Base-by-base conservation (phyloP, 208 protist species). In the Phytomonas francai region DNA sequence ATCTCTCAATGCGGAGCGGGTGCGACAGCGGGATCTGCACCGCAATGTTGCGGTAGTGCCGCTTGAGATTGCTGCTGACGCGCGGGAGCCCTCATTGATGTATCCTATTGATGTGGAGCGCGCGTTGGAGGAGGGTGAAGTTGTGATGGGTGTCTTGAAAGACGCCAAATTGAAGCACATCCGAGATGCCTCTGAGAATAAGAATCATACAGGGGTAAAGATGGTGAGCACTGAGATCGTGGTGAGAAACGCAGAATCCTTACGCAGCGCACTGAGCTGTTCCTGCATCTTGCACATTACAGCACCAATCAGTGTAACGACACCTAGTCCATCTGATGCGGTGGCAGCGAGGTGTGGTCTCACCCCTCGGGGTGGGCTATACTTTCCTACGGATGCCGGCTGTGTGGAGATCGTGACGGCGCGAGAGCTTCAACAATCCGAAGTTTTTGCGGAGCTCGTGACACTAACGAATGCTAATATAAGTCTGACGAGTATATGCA, bases 391-490 rank as follows among this genome's bases (percentile, higher is more conserved):
- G 73, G 51, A 59, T 74, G 65, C 39, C 12, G 39, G 39, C 14
- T 12, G 6, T 49, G 31, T 88, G 25, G 79, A 63, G 28, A 61
- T 93, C 39, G 64, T 96, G 54, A 78, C 81, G 61, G 64, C 90
- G 25, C 73, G 72, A 0, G 87, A 96, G 59, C 76, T 96, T 16
- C 73, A 76, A 6, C 85, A 87, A 64, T 85, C 83, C 79, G 84
- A 91, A 69, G 72, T 96, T n/a, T 87, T 85, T 49, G 84, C 91
- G 51, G 91, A 96, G 73, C 75, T 89, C 39, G 88, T 94, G n/a
- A 76, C 87, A 61, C 61, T 96, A 59, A 87, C 74, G 0, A 84
- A 91, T 80, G 85, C 91, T 22, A 89, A 93, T 75, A 88, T 96
- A 68, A 79, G 77, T 2, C 61, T 61, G 22, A 42, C 68, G 59